These are phyloP conservation scores for Debaryomycetaceae sp. DNA, from an alignment of 1,139 yeast species.

Conservation along the genomic window DNA sequence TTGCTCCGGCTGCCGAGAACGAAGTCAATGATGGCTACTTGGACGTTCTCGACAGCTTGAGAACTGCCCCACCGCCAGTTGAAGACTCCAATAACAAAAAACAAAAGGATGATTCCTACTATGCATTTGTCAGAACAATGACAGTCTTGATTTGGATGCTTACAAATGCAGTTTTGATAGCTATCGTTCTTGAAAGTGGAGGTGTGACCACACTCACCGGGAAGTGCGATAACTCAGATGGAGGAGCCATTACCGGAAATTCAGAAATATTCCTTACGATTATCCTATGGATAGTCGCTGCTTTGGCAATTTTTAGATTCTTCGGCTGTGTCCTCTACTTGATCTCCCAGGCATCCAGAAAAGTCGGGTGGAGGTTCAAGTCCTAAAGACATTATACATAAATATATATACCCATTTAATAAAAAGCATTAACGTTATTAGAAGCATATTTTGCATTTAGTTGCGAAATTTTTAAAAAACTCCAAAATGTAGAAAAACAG, in stretches of 20 bases:
- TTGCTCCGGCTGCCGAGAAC: constrained; percentile 59
- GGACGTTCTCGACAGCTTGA: constrained; percentile 46
- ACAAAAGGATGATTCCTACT: constrained; percentile 37
- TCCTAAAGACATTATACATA: background rate
- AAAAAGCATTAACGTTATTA: no score
- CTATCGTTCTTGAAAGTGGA: constrained; percentile 41
- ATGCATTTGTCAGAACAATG: constrained; percentile 44
- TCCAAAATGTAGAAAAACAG: no score
- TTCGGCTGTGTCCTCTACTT: constrained; percentile 39
- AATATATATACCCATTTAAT: background rate
- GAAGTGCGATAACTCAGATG: constrained; percentile 14
- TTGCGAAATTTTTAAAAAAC: background rate
- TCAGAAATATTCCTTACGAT: constrained; percentile 41
- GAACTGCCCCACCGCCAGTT: constrained; percentile 24
- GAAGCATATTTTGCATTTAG: background rate
- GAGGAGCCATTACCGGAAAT: constrained; percentile 33
- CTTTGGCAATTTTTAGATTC: constrained; percentile 42
- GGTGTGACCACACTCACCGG: constrained; percentile 32
- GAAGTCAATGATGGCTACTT: constrained; percentile 63
- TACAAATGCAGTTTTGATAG: constrained; percentile 41
- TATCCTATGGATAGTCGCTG: constrained; percentile 50
- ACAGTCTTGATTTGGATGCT: constrained; percentile 48
- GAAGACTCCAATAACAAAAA: constrained; percentile 19
- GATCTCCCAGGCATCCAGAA: constrained; percentile 34
- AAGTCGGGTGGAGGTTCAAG: constrained; percentile 38